phyloP scores from a whole-genome alignment of 768 basidiomycete genomes.

The Calocybe cyanea region DNA sequence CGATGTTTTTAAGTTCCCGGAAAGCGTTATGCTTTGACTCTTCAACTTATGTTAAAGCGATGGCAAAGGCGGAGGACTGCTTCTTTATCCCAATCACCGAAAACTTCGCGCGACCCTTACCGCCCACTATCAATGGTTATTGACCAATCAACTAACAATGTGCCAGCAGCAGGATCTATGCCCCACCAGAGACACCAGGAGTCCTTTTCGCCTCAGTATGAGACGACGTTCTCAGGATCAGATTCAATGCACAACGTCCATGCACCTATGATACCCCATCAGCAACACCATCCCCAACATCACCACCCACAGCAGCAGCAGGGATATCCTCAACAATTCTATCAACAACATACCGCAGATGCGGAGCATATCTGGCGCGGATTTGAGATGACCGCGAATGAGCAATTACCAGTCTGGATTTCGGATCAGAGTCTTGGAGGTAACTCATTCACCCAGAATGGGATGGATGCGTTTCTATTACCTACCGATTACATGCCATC shows the following conservation, averaged over 20 bases:
- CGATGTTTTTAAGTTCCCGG: conserved; percentile 65
- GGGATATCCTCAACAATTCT: conserved; percentile 24
- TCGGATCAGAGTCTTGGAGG: conserved; percentile 82
- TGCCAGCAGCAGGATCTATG: conserved; percentile 23
- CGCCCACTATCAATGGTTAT: conserved; percentile 44
- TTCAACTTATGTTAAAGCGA: conserved; percentile 86
- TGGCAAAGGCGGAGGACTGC: conserved; percentile 56
- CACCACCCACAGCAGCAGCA: conserved; percentile 23
- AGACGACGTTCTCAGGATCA: conserved; percentile 33
- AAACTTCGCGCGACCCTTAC: conserved; percentile 50
- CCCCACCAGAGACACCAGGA: conserved; percentile 41
- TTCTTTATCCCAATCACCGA: conserved; percentile 60
- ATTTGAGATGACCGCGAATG: conserved; percentile 66
- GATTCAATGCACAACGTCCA: conserved; percentile 25
- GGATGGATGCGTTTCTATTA: conserved; percentile 82
- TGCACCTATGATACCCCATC: conserved; percentile 17
- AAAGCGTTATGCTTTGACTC: conserved; percentile 85
- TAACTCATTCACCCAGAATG: conserved; percentile 69
- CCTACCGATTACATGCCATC: conserved; percentile 71
- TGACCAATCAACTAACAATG: conserved; percentile 32
- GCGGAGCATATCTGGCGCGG: conserved; percentile 75
- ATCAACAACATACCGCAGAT: conserved; percentile 25
- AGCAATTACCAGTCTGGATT: conserved; percentile 82
- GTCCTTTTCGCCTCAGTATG: conserved; percentile 57
- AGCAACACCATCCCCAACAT: conserved; percentile 26